phyloP scores from a whole-genome alignment of 768 basidiomycete species.

The Rhizopogon salebrosus region DNA sequence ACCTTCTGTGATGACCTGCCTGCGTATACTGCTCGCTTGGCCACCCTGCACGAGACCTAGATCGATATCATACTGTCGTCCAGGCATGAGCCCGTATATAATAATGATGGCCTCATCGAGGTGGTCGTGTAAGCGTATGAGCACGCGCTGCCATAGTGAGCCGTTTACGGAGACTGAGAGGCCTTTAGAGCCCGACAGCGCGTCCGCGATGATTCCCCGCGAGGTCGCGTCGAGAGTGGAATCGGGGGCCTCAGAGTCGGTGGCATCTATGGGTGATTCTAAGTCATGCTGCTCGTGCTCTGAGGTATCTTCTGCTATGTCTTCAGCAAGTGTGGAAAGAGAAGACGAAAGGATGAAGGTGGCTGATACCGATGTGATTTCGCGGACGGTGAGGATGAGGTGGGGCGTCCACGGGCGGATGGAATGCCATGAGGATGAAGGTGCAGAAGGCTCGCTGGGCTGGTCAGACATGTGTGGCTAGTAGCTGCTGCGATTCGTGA shows the following conservation, averaged over 20 bases:
- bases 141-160: slow-evolving; percentile 71
- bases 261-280: slow-evolving; percentile 28
- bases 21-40: slow-evolving; percentile 41
- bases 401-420: slow-evolving; percentile 75
- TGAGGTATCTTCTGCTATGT: slow-evolving; percentile 34
- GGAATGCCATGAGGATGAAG: slow-evolving; percentile 50
- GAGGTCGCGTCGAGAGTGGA: slow-evolving; percentile 26
- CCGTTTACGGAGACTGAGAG: slow-evolving; percentile 79
- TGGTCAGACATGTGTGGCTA: too few species aligned
- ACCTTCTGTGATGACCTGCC: slow-evolving; percentile 68
- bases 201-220: slow-evolving; percentile 53
- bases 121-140: slow-evolving; percentile 75
- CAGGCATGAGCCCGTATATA: slow-evolving; percentile 84
- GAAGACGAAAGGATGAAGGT: slow-evolving; percentile 70
- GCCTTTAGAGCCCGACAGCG: slow-evolving; percentile 53
- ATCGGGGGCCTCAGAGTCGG: slow-evolving; percentile 4
- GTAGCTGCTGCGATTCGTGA: too few species aligned
- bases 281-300: slow-evolving; percentile 18
- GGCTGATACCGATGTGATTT: slow-evolving; percentile 75
- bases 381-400: slow-evolving; percentile 64
- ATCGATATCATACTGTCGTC: slow-evolving; percentile 87
- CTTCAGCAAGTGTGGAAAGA: slow-evolving; percentile 18
- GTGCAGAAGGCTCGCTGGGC: too few species aligned
- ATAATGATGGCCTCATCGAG: slow-evolving; percentile 88
- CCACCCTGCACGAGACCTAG: slow-evolving; percentile 67